A percentile compares a stretch with the other conserved stretches of the same genome.
phyloP scores from a whole-genome alignment of 169 alveolate genomes.

The Plasmodium yoelii region DNA sequence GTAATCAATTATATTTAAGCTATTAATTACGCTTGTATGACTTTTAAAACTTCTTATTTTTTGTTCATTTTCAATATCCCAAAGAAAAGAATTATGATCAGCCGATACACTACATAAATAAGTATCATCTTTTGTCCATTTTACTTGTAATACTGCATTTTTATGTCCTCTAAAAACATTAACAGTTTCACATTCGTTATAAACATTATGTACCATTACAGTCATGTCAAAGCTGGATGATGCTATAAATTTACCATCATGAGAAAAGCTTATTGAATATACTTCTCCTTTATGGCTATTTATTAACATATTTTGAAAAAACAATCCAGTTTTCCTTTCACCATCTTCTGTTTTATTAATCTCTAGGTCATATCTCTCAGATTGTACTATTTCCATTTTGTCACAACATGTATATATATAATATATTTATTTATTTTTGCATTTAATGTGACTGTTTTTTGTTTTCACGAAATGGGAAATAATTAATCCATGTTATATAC shows the following conservation, averaged over 20 bases:
- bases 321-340: conserved; percentile 59
- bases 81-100: conserved; percentile 85
- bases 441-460: too few species aligned
- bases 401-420: background rate
- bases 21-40: conserved; percentile 27
- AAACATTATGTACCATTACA: conserved; percentile 83
- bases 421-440: too few species aligned
- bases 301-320: conserved; percentile 82
- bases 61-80: conserved; percentile 88
- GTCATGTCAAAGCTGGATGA: conserved; percentile 87
- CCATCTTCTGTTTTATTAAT: background rate
- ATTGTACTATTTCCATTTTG: conserved; percentile 22
- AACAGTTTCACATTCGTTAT: conserved; percentile 88
- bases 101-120: conserved; percentile 89
- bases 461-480: too few species aligned
- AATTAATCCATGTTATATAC: too few species aligned
- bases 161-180: conserved; percentile 90
- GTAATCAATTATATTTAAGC: conserved; percentile 75
- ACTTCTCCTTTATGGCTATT: conserved; percentile 90
- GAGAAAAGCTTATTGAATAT: conserved; percentile 86
- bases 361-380: background rate
- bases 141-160: conserved; percentile 89
- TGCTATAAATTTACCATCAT: conserved; percentile 88
- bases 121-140: conserved; percentile 83
- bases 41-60: conserved; percentile 82